Evolutionary conservation across 495 filamentous ascomycete genomes (phyloP).

Genomic region (Aspergillus bertholletiae): DNA sequence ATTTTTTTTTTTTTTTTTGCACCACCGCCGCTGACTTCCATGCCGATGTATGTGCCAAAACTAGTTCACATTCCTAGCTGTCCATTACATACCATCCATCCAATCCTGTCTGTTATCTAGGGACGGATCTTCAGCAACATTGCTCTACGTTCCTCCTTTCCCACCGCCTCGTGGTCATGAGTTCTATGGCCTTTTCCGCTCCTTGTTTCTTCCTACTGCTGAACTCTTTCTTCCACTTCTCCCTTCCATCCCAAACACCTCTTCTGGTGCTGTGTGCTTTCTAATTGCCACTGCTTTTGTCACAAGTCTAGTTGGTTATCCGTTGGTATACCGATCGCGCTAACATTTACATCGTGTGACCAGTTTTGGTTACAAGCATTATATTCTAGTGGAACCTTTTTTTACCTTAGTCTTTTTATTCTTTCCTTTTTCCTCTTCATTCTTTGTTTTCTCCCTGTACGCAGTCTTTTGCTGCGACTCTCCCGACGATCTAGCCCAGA

Average conservation of each 20-base stretch:
- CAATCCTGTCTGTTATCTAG: constrained; percentile 12
- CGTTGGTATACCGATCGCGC: neutral
- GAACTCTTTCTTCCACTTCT: constrained; percentile 1
- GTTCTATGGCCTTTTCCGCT: constrained; percentile 9
- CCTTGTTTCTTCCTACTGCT: constrained; percentile 15
- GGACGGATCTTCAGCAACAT: constrained; percentile 12
- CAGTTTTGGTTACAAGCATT: neutral
- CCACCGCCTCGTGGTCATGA: constrained; percentile 18
- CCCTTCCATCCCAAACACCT: neutral
- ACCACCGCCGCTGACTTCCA: constrained; percentile 17
- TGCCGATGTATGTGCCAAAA: constrained; percentile 8
- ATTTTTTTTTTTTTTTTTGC: constrained; percentile 1
- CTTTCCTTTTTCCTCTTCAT: neutral
- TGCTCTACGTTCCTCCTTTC: constrained; percentile 13
- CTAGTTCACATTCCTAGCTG: constrained; percentile 20
- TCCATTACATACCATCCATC: constrained; percentile 17
- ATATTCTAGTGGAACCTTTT: neutral
- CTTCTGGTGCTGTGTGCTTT: neutral
- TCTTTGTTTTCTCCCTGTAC: too few species aligned
- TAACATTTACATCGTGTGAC: neutral
- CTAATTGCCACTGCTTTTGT: neutral
- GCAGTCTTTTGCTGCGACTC: neutral
- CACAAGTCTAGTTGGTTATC: neutral
- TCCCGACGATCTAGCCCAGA: neutral
- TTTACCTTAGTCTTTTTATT: neutral